These are phyloP conservation scores for Phycomyces nitens DNA, from an alignment of 192 early-diverging fungal species.

Conservation along the genomic window DNA sequence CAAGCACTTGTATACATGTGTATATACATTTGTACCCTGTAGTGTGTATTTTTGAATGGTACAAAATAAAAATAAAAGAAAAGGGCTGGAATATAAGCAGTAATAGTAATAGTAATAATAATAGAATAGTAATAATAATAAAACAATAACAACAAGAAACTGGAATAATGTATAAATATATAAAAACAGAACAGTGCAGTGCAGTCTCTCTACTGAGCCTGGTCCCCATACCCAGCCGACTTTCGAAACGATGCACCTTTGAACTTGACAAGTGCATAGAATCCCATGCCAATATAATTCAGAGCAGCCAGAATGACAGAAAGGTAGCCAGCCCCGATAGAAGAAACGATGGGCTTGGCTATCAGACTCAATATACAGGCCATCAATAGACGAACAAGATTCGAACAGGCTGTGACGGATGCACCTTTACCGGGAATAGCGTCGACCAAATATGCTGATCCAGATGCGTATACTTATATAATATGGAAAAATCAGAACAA, in stretches of 20 bases:
- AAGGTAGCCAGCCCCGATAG: constrained; percentile 38
- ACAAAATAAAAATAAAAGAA: too few relatives aligned
- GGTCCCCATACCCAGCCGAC: constrained; percentile 2
- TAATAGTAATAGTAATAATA: too few relatives aligned
- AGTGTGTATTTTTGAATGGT: too few relatives aligned
- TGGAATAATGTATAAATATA: not conserved
- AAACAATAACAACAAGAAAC: too few relatives aligned
- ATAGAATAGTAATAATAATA: too few relatives aligned
- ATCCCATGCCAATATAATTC: constrained; percentile 30
- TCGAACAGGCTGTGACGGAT: constrained; percentile 41
- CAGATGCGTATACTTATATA: constrained; percentile 16
- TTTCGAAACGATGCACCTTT: constrained; percentile 38
- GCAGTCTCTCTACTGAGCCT: too few relatives aligned
- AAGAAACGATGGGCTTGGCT: constrained; percentile 37
- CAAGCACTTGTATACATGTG: too few relatives aligned
- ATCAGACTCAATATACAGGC: constrained; percentile 40
- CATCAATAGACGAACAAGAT: constrained; percentile 40
- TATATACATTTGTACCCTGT: too few relatives aligned
- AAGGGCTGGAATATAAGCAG: too few relatives aligned
- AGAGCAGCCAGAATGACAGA: constrained; percentile 40
- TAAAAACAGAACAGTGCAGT: not conserved
- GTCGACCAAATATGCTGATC: constrained; percentile 45
- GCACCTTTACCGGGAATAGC: constrained; percentile 44
- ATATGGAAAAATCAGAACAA: too few relatives aligned
- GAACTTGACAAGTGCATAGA: constrained; percentile 38